Percentiles rank a stretch among this genome's conserved stretches.
Conservation (phyloP, 2,329 filamentous ascomycete species). For the Chaetomiaceae sp. region DNA sequence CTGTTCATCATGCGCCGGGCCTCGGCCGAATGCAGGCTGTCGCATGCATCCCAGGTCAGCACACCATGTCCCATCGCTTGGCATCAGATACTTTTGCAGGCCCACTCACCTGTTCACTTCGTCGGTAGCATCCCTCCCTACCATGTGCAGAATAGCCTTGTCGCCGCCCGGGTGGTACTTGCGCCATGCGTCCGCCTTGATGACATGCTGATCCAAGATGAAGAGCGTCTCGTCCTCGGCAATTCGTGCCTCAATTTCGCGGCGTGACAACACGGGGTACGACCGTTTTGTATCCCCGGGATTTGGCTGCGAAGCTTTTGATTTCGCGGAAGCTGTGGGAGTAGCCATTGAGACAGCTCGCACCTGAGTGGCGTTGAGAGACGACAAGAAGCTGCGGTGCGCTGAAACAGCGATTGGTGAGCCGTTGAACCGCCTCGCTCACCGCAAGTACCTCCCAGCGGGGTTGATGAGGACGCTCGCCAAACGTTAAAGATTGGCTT, state of each 20-base stretch:
- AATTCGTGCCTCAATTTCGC: slow-evolving; percentile 74
- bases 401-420: no score
- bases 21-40: slow-evolving; percentile 74
- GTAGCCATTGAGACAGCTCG: slow-evolving; percentile 1
- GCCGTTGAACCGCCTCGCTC: no score
- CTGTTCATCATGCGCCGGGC: slow-evolving; percentile 69
- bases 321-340: not conserved
- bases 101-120: slow-evolving; percentile 85
- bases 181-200: slow-evolving; percentile 86
- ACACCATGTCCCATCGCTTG: not conserved
- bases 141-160: slow-evolving; percentile 87
- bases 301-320: not conserved
- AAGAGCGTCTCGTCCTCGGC: slow-evolving; percentile 73
- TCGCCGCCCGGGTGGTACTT: slow-evolving; percentile 88
- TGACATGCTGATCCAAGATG: slow-evolving; percentile 71
- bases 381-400: no score
- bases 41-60: slow-evolving; percentile 1
- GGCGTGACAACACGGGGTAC: slow-evolving; percentile 36
- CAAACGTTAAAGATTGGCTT: no score
- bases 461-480: no score
- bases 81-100: not conserved
- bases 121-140: slow-evolving; percentile 88
- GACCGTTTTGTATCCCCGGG: slow-evolving; percentile 8
- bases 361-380: not conserved
- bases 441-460: no score